phyloP scores from a whole-genome alignment of 2,329 filamentous ascomycete species.

The Fusarium newnesense region DNA sequence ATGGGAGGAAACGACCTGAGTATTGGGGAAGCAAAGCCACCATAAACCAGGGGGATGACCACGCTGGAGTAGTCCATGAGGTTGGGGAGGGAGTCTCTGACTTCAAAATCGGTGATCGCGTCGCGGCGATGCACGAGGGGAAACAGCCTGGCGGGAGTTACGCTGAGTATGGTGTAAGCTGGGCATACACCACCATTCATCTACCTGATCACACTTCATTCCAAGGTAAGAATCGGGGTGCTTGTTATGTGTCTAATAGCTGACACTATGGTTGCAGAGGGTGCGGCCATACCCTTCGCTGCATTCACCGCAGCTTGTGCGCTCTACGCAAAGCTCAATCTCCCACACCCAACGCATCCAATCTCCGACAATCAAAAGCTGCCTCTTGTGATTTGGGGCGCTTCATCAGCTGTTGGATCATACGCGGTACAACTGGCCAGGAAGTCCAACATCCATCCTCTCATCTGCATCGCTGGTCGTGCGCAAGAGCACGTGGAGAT shows the following conservation, averaged over 20 bases:
- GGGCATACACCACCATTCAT: slow-evolving; percentile 17
- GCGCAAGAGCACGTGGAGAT: slow-evolving; percentile 17
- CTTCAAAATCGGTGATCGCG: slow-evolving; percentile 24
- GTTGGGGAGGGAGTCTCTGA: slow-evolving; percentile 18
- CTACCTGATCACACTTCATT: slow-evolving; percentile 13
- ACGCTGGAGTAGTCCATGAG: slow-evolving; percentile 7
- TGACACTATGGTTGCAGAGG: background rate
- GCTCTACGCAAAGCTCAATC: slow-evolving; percentile 3
- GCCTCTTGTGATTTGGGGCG: slow-evolving; percentile 24
- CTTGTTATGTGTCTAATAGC: fast-evolving
- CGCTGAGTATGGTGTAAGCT: slow-evolving; percentile 27
- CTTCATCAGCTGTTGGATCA: slow-evolving; percentile 27
- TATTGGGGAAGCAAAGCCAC: slow-evolving; percentile 23
- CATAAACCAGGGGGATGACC: slow-evolving; percentile 24
- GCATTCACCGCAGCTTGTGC: slow-evolving; percentile 23
- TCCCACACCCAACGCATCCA: slow-evolving; percentile 9
- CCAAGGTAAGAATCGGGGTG: background rate
- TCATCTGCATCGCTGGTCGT: slow-evolving; percentile 29
- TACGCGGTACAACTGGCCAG: slow-evolving; percentile 20
- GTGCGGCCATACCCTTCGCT: slow-evolving; percentile 10
- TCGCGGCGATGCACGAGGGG: slow-evolving; percentile 31
- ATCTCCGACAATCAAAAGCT: background rate
- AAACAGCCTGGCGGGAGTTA: slow-evolving; percentile 23
- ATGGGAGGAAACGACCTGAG: slow-evolving; percentile 10
- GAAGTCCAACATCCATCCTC: slow-evolving; percentile 22